These are phyloP conservation scores for Dioscorea dumetorum DNA, from an alignment of 106 monocot genomes.

Conservation along the genomic window DNA sequence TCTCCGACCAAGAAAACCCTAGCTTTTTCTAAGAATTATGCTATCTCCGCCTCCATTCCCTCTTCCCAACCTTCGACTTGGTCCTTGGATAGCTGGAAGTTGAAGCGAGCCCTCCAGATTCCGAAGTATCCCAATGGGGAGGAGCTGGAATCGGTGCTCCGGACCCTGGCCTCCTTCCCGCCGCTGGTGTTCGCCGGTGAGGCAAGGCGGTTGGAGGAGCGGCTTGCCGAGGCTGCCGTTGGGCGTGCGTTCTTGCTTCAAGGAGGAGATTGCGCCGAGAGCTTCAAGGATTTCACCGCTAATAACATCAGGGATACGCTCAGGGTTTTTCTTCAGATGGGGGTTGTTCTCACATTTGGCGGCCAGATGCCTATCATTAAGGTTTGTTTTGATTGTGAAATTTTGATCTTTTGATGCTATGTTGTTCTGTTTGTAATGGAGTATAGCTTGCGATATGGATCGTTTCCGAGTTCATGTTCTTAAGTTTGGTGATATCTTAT, in stretches of 20 bases:
- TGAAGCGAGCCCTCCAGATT: conserved; percentile 35
- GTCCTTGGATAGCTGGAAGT: conserved; percentile 35
- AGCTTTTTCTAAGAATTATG: too few relatives aligned
- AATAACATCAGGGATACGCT: conserved; percentile 75
- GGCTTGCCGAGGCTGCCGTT: conserved; percentile 54
- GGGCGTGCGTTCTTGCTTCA: conserved; percentile 67
- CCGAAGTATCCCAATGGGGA: conserved; percentile 37
- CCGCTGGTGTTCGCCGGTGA: conserved; percentile 82
- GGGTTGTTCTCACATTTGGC: conserved; percentile 43
- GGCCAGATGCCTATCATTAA: conserved; percentile 66
- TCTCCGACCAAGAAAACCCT: neutral
- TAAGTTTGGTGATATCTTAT: too few relatives aligned
- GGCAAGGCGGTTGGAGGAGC: conserved; percentile 66
- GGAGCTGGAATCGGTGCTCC: conserved; percentile 26
- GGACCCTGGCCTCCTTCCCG: conserved; percentile 22
- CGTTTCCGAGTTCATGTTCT: too few relatives aligned
- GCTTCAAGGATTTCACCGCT: conserved; percentile 76
- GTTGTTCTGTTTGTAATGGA: too few relatives aligned
- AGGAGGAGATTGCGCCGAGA: conserved; percentile 84
- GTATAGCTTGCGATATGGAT: too few relatives aligned
- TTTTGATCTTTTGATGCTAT: too few relatives aligned
- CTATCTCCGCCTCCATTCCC: neutral
- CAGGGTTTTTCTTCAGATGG: conserved; percentile 60
- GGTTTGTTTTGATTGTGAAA: conserved; percentile 14
- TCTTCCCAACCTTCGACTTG: conserved; percentile 9